phyloP scores from a whole-genome alignment of 2,329 filamentous ascomycete species.

The Periglandula ipomoeae region DNA sequence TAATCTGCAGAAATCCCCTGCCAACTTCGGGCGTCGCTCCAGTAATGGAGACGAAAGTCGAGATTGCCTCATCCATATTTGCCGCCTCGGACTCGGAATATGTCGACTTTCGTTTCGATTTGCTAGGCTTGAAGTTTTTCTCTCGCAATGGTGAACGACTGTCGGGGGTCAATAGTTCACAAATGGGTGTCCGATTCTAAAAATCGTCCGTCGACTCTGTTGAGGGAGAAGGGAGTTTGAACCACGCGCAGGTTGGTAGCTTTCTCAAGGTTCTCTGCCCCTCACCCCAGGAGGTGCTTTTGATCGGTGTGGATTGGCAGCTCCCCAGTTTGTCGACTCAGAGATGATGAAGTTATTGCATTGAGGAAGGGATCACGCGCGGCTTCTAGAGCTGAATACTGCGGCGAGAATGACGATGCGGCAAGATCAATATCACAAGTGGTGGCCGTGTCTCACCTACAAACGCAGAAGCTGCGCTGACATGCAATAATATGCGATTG shows the following conservation, averaged over 20 bases:
- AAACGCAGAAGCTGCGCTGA: background rate
- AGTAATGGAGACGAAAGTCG: constrained; percentile 75
- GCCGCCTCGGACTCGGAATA: background rate
- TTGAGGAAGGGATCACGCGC: background rate
- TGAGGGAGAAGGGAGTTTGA: background rate
- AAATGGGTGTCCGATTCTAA: background rate
- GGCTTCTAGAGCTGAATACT: too few species aligned
- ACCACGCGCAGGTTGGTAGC: background rate
- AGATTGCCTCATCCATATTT: constrained; percentile 62
- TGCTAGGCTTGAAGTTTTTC: background rate
- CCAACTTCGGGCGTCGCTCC: constrained; percentile 65
- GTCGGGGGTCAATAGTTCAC: too few species aligned
- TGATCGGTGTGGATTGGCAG: background rate
- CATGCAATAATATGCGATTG: background rate
- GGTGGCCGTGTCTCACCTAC: too few species aligned
- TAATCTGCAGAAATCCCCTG: constrained; percentile 72
- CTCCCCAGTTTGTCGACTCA: background rate
- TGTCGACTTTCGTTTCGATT: background rate
- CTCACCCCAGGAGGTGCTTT: background rate
- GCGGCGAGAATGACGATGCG: background rate
- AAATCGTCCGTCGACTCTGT: background rate
- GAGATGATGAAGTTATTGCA: background rate
- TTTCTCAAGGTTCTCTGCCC: constrained; percentile 1
- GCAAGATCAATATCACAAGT: background rate
- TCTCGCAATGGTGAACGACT: background rate